Base-by-base conservation (phyloP, 2,329 filamentous ascomycete species). In the Alternaria sp. region DNA sequence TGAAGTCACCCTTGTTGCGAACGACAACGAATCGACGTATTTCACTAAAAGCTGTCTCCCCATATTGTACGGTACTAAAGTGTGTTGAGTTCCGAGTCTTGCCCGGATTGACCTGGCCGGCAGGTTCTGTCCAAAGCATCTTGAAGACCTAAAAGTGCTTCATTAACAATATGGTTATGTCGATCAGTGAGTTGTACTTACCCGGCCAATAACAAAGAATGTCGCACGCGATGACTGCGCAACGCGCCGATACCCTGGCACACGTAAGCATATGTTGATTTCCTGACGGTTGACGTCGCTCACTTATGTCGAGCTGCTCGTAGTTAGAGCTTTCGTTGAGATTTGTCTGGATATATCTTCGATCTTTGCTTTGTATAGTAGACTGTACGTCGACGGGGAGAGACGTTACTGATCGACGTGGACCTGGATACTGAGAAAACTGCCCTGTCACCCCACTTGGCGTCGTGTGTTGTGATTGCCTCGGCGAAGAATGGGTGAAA, bases 241-340 rank as follows among this genome's bases (percentile, higher is more conserved):
- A 11, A 42, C 20, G 5, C 20, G 18, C 4, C 39, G 20, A 42
- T 42, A 42, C 9, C 39, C 20, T 42, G 2, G 6, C 1, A 6
- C 6, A 14, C 3, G 1, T 42, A 14, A 42, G 20, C 39, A 4
- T 22, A 4, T 22, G 6, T 24, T 14, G 9, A 14, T 16, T 7
- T 3, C n/a, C n/a, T n/a, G n/a, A n/a, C n/a, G n/a, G n/a, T n/a
- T 24, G 3, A 0, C 5, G 20, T 24, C 0, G 5, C 2, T 14
- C 24, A 42, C 39, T 22, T 3, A 12, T 3, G 20, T 42, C 39
- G 16, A 42, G 39, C 39, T 12, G 39, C 12, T 42, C 39, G 5
- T 22, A 2, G 3, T 14, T 42, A 1, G 4, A 18, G n/a, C n/a
- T 24, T 14, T 42, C 39, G 0, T 42, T 42, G 2, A 14, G 20